Evolutionary conservation across 2,329 filamentous ascomycete species (phyloP).

Genomic region (Nothophaeocryptopus gaeumannii): DNA sequence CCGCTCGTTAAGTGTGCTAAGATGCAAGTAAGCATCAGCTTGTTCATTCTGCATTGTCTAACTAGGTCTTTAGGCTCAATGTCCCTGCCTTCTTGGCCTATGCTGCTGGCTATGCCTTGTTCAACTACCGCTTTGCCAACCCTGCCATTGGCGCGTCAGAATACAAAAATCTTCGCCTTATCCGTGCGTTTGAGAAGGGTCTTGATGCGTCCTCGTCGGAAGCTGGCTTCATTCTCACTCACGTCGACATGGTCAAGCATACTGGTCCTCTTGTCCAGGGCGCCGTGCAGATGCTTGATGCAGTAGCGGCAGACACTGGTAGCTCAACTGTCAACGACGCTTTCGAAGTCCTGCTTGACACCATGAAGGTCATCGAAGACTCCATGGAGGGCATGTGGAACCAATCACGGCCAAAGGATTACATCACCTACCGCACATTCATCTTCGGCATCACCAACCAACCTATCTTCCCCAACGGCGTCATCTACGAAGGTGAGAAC

Average conservation of each 20-base stretch:
- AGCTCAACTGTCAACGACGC: conserved; percentile 22
- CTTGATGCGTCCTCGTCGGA: conserved; percentile 84
- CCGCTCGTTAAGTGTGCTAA: conserved; percentile 82
- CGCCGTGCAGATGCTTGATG: conserved; percentile 64
- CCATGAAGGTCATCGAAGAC: conserved; percentile 34
- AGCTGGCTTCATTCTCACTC: conserved; percentile 92
- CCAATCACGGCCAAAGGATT: conserved; percentile 77
- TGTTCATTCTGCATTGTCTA: background rate
- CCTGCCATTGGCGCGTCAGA: conserved; percentile 49
- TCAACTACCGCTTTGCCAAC: conserved; percentile 62
- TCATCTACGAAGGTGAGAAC: conserved; percentile 81
- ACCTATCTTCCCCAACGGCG: conserved; percentile 89
- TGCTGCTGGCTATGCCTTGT: conserved; percentile 61
- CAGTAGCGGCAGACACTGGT: conserved; percentile 33
- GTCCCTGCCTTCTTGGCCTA: conserved; percentile 95
- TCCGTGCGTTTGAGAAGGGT: conserved; percentile 88
- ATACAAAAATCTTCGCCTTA: conserved; percentile 69
- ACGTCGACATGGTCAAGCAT: conserved; percentile 92
- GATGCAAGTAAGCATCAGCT: conserved; percentile 62
- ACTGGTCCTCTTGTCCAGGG: conserved; percentile 75
- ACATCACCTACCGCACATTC: conserved; percentile 90
- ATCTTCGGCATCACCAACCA: conserved; percentile 92
- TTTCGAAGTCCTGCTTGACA: conserved; percentile 30
- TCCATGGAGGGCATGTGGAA: conserved; percentile 70
- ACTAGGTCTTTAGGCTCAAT: conserved; percentile 50